Conservation (phyloP, 2,329 filamentous ascomycete genomes). For the Trichoderma koningii region DNA sequence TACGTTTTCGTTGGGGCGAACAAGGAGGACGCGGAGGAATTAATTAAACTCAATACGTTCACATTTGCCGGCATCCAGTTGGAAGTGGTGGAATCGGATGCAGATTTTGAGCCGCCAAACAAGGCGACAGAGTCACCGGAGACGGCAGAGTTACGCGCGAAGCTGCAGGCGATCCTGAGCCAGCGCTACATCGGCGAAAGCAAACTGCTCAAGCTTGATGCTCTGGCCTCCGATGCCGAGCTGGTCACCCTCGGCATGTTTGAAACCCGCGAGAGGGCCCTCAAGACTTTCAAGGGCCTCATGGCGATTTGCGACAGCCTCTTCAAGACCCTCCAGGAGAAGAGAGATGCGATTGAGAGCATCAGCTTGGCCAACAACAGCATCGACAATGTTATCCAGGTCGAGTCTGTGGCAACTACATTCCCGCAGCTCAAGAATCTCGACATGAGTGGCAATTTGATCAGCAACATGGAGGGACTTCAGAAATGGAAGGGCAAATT, state of each 20-base stretch:
- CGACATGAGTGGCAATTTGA: constrained; percentile 81
- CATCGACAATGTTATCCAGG: constrained; percentile 69
- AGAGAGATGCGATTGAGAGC: constrained; percentile 76
- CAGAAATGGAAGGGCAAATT: constrained; percentile 80
- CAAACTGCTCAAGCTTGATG: constrained; percentile 83
- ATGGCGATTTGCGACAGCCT: constrained; percentile 82
- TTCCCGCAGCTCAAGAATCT: constrained; percentile 87
- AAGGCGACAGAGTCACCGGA: constrained; percentile 52
- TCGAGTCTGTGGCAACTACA: constrained; percentile 74
- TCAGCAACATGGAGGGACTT: constrained; percentile 68
- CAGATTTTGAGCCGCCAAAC: constrained; percentile 40
- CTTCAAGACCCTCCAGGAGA: constrained; percentile 71
- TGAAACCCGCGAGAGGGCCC: constrained; percentile 66
- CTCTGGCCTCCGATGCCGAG: constrained; percentile 70
- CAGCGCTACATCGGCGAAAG: constrained; percentile 69
- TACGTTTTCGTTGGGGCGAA: constrained; percentile 67
- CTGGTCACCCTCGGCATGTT: constrained; percentile 77
- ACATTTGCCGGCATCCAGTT: constrained; percentile 67
- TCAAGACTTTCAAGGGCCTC: constrained; percentile 89
- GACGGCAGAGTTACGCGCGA: constrained; percentile 64
- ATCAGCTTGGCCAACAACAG: constrained; percentile 81
- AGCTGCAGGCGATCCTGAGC: constrained; percentile 70
- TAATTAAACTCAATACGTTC: constrained; percentile 69
- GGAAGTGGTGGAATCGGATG: constrained; percentile 54
- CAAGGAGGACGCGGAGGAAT: constrained; percentile 63